Evolutionary conservation across 805 yeast genomes (phyloP).

Genomic region (Kodamaea laetipori): DNA sequence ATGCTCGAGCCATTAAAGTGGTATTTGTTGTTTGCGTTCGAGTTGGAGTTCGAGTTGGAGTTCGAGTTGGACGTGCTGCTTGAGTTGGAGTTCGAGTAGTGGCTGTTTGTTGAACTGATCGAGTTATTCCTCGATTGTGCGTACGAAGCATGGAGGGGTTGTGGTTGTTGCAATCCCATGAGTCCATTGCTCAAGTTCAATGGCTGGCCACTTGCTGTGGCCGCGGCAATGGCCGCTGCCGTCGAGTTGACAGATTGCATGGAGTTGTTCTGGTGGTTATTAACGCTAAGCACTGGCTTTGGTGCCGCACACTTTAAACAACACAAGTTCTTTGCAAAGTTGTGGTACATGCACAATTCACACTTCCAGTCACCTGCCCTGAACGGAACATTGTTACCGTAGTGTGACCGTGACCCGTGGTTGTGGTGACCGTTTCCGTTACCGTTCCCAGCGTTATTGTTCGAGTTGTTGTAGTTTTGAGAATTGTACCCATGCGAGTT

Average conservation of each 20-base stretch:
- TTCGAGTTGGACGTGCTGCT: slow-evolving; percentile 13
- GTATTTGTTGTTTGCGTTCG: slow-evolving; percentile 21
- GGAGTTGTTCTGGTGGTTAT: slow-evolving; percentile 16
- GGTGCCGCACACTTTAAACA: slow-evolving; percentile 90
- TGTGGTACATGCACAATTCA: slow-evolving; percentile 82
- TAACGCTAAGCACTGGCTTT: slow-evolving; percentile 40
- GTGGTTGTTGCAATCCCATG: slow-evolving; percentile 38
- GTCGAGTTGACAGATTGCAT: slow-evolving; percentile 42
- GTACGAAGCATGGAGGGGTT: slow-evolving; percentile 27
- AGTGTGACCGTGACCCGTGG: slow-evolving; percentile 22
- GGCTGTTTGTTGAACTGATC: slow-evolving; percentile 13
- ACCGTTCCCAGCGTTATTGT: slow-evolving; percentile 17
- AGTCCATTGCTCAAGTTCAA: slow-evolving; percentile 36
- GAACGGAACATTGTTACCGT: slow-evolving; percentile 72
- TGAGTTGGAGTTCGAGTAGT: slow-evolving; percentile 12
- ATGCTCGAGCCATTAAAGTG: slow-evolving; percentile 17
- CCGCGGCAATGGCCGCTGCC: slow-evolving; percentile 50
- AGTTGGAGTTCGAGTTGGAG: slow-evolving; percentile 10
- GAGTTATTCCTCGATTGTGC: slow-evolving; percentile 16
- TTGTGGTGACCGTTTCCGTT: slow-evolving; percentile 20
- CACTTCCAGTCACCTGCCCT: slow-evolving; percentile 98
- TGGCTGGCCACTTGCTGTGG: slow-evolving; percentile 50
- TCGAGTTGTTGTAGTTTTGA: slow-evolving; percentile 29
- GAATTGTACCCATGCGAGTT: slow-evolving; percentile 17
- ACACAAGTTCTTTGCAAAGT: slow-evolving; percentile 85